A percentile compares a stretch with the other conserved stretches of the same genome.
Conservation (phyloP, 331 rosid genomes). For the Quercus phellos region DNA sequence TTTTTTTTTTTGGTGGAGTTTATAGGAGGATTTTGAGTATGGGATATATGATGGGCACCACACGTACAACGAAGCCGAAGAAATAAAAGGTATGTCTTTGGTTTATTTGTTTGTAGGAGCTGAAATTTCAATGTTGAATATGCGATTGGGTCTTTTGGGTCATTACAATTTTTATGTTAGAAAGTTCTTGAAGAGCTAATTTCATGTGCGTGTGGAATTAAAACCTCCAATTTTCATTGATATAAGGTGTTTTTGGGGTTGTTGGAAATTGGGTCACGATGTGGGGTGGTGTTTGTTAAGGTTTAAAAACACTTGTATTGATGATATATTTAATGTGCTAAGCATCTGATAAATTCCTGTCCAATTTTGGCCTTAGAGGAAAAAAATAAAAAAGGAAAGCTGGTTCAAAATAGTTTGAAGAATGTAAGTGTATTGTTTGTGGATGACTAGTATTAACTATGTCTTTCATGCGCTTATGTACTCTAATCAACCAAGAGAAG, state of each 20-base stretch:
- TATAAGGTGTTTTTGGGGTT: not conserved
- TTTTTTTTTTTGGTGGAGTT: constrained; percentile 6
- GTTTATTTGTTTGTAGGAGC: not conserved
- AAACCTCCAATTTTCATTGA: not conserved
- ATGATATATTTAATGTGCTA: not conserved
- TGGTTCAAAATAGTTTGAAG: not conserved
- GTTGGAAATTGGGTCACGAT: not conserved
- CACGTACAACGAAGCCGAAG: constrained; percentile 66
- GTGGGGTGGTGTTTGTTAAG: not conserved
- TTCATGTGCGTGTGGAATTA: not conserved
- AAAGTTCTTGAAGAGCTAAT: not conserved
- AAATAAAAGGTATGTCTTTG: constrained; percentile 33
- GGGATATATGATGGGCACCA: constrained; percentile 85
- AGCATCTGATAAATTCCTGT: too few relatives aligned
- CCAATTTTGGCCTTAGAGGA: not conserved
- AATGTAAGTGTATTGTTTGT: too few relatives aligned
- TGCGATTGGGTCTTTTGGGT: not conserved
- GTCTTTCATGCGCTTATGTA: not conserved
- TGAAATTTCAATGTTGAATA: not conserved
- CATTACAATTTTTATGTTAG: not conserved
- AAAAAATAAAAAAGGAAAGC: not conserved
- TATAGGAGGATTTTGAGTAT: constrained; percentile 76
- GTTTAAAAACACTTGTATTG: not conserved
- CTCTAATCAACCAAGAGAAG: not conserved
- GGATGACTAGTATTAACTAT: not conserved